A percentile compares a stretch with the other conserved stretches of the same genome.
phyloP scores from a whole-genome alignment of 768 basidiomycete genomes.

The Coprinellus micaceus region DNA sequence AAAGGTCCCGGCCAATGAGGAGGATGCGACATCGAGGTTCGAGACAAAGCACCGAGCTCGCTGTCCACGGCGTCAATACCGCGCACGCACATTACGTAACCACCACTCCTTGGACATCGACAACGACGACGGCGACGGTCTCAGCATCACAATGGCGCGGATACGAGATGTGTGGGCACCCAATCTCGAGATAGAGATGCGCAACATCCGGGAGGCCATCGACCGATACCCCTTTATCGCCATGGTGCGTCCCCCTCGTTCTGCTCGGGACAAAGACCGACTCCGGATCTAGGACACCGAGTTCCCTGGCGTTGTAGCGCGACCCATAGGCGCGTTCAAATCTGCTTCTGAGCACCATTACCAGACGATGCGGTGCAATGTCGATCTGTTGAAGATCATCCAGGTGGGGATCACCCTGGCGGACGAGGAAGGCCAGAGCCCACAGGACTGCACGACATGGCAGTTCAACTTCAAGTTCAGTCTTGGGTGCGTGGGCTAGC shows the following conservation, averaged over 20 bases:
- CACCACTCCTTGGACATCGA: too few relatives aligned
- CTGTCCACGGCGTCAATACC: too few relatives aligned
- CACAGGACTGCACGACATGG: conserved; percentile 91
- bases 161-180: conserved; percentile 95
- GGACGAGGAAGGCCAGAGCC: conserved; percentile 90
- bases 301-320: conserved; percentile 96
- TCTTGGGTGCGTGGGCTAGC: conserved; percentile 46
- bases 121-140: too few relatives aligned
- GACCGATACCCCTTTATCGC: conserved; percentile 92
- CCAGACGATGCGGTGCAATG: conserved; percentile 99
- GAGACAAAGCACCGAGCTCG: too few relatives aligned
- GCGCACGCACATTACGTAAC: too few relatives aligned
- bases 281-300: conserved; percentile 81
- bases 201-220: conserved; percentile 77
- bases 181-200: conserved; percentile 92
- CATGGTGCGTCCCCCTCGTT: conserved; percentile 60
- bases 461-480: conserved; percentile 98
- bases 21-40: too few relatives aligned
- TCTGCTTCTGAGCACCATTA: conserved; percentile 98
- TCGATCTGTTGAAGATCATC: conserved; percentile 95
- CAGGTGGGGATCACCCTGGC: conserved; percentile 94
- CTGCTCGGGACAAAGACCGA: conserved; percentile 20
- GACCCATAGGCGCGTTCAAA: conserved; percentile 94
- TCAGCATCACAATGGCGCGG: conserved; percentile 50
- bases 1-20: too few relatives aligned